Evolutionary conservation across 2,329 filamentous ascomycete species (phyloP).

Genomic region (Byssothecium circinans): DNA sequence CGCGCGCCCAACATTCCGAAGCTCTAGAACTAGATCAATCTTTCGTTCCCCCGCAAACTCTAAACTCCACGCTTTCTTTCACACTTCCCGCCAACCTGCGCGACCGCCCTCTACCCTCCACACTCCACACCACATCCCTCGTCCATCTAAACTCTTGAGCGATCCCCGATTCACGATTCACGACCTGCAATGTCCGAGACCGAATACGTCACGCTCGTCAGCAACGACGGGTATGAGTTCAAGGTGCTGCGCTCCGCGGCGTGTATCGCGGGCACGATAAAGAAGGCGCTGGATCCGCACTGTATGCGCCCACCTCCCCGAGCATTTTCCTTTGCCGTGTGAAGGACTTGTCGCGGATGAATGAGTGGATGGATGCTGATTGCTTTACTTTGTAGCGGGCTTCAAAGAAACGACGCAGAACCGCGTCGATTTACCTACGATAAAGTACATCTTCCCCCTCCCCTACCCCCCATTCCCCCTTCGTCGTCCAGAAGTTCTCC

Average conservation of each 20-base stretch:
- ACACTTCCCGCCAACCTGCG: not conserved
- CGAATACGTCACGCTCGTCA: constrained; percentile 78
- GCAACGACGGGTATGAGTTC: constrained; percentile 75
- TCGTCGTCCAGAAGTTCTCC: too few relatives aligned
- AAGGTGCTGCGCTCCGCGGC: constrained; percentile 72
- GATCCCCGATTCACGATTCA: too few relatives aligned
- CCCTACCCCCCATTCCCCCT: too few relatives aligned
- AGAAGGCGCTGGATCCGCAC: constrained; percentile 71
- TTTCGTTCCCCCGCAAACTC: too few relatives aligned
- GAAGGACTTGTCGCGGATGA: too few relatives aligned
- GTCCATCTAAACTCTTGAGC: too few relatives aligned
- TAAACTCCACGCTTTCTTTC: constrained; percentile 1
- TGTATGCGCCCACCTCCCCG: constrained; percentile 51
- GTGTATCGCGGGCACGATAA: constrained; percentile 70
- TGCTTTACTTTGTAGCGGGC: too few relatives aligned
- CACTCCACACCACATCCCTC: not conserved
- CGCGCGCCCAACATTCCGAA: too few relatives aligned
- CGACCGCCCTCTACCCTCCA: not conserved
- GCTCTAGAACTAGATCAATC: too few relatives aligned
- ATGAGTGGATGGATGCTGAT: too few relatives aligned
- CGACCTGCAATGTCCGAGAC: constrained; percentile 40
- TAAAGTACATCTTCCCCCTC: constrained; percentile 59
- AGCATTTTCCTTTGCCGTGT: not conserved
- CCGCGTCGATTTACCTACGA: constrained; percentile 69
- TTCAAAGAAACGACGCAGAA: constrained; percentile 68